Evolutionary conservation across 1,139 yeast genomes (phyloP), one percentile per base, ranked within the genome.

Genomic region (Diutina neorugosa): DNA sequence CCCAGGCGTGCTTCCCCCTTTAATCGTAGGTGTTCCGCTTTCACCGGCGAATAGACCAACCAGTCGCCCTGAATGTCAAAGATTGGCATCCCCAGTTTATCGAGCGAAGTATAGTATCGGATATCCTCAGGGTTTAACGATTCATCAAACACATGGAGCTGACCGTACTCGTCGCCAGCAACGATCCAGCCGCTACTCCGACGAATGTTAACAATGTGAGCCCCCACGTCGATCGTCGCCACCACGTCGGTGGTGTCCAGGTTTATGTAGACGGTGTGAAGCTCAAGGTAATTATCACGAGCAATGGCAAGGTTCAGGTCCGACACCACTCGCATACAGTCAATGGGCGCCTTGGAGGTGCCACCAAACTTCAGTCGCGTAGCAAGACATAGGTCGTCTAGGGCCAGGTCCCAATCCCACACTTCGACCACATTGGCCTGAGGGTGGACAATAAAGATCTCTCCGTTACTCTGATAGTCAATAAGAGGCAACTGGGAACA

Each of bases 1-100:
- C 21, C 21, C 50, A 46, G 50, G n/a, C 41, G 20, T 4, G 50
- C 50, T n/a, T 25, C 50, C 41, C 40, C 41, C 14, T 27, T 25
- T 5, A 46, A n/a, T 16, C 41, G 37, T 14, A 27, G 21, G 58
- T 68, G 70, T 58, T 73, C 78, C 7, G 56, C 57, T 54, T 66
- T 68, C 3, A 69, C 64, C 4, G 81, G 78, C 5, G 71, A 74
- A 59, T 77, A 81, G 1, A 73, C 77, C 41, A 81, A 62, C 76
- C 80, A 77, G 52, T 75, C 65, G 5, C 80, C 81, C 44, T 71
- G 70, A 12, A 80, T 58, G 58, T 79, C 84, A 63, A 74, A 78
- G 4, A 80, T 69, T 0, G 81, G 75, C 14, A 4, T 6, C 4
- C n/a, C 41, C 14, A 27, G n/a, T 20, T 46, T 46, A 16, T 25